Conservation (phyloP, 345 rosid species). For the Mercurialis annua region DNA sequence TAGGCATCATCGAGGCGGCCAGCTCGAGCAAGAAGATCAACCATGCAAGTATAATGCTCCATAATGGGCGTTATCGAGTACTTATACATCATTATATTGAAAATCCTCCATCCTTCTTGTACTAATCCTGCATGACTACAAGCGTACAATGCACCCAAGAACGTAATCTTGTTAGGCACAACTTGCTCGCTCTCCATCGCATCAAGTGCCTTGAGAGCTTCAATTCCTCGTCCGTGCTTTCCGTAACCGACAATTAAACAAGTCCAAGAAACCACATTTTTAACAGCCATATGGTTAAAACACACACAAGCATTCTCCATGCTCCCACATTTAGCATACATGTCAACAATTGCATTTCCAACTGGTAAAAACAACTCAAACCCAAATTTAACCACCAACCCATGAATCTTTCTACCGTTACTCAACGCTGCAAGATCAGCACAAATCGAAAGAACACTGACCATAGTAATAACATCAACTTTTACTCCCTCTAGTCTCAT, state of each 20-base stretch:
- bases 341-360: slow-evolving; percentile 24
- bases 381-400: slow-evolving; percentile 15
- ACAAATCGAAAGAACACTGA: slow-evolving; percentile 27
- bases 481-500: slow-evolving; percentile 19
- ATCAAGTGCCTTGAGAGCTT: slow-evolving; percentile 19
- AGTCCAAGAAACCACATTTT: slow-evolving; percentile 28
- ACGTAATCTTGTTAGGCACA: slow-evolving; percentile 16
- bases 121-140: slow-evolving; percentile 28
- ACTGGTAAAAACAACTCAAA: slow-evolving; percentile 13
- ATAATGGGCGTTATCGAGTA: slow-evolving; percentile 21
- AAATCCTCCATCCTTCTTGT: slow-evolving; percentile 20
- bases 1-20: slow-evolving; percentile 13
- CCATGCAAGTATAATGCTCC: slow-evolving; percentile 30
- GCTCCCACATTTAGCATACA: slow-evolving; percentile 27
- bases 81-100: slow-evolving; percentile 6
- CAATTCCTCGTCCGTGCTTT: slow-evolving; percentile 22
- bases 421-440: slow-evolving; percentile 11
- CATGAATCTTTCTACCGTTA: slow-evolving; percentile 17
- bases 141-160: slow-evolving; percentile 20
- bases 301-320: slow-evolving; percentile 14
- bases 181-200: slow-evolving; percentile 16
- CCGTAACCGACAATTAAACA: slow-evolving; percentile 25
- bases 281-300: slow-evolving; percentile 16
- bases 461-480: slow-evolving; percentile 24
- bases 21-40: slow-evolving; percentile 23